These are phyloP conservation scores for Neopestalotiopsis sp. DNA, from an alignment of 2,329 filamentous ascomycete species.

Conservation along the genomic window DNA sequence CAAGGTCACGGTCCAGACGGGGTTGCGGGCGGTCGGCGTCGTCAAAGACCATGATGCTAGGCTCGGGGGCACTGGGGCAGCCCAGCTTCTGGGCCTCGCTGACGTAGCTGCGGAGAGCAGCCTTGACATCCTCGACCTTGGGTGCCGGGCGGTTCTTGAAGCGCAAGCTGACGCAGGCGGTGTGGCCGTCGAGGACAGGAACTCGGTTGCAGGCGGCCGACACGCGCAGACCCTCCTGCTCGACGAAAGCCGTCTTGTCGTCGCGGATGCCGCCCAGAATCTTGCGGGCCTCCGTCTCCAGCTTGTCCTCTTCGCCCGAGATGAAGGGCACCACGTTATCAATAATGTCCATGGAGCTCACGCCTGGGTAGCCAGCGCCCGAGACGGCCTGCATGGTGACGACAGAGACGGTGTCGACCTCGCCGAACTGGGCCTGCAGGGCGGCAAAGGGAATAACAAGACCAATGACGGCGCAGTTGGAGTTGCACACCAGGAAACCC, in stretches of 20 bases:
- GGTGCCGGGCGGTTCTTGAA: conserved; percentile 81
- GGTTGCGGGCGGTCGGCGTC: conserved; percentile 91
- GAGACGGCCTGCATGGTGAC: conserved; percentile 96
- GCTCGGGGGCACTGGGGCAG: conserved; percentile 83
- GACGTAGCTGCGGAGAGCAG: conserved; percentile 80
- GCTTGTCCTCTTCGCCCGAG: conserved; percentile 91
- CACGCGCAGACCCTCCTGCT: conserved; percentile 77
- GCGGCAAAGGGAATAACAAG: conserved; percentile 95
- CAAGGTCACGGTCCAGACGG: conserved; percentile 83
- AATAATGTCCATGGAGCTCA: conserved; percentile 92
- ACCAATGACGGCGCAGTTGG: conserved; percentile 96
- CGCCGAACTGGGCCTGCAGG: conserved; percentile 84
- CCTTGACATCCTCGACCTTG: conserved; percentile 75
- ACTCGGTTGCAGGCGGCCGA: conserved; percentile 93
- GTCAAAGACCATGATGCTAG: conserved; percentile 87
- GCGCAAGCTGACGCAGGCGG: conserved; percentile 86
- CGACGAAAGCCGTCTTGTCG: conserved; percentile 75
- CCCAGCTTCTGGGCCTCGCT: conserved; percentile 83
- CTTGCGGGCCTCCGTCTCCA: conserved; percentile 93
- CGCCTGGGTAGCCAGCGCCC: conserved; percentile 88
- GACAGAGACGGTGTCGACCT: conserved; percentile 76
- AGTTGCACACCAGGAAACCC: conserved; percentile 96
- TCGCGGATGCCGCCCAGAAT: conserved; percentile 81
- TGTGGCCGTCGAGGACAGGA: conserved; percentile 93
- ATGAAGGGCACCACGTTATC: conserved; percentile 98